A percentile compares a stretch with the other conserved stretches of the same genome.
phyloP scores from a whole-genome alignment of 352 stramenopile genomes.

The Achlya hypogyna region DNA sequence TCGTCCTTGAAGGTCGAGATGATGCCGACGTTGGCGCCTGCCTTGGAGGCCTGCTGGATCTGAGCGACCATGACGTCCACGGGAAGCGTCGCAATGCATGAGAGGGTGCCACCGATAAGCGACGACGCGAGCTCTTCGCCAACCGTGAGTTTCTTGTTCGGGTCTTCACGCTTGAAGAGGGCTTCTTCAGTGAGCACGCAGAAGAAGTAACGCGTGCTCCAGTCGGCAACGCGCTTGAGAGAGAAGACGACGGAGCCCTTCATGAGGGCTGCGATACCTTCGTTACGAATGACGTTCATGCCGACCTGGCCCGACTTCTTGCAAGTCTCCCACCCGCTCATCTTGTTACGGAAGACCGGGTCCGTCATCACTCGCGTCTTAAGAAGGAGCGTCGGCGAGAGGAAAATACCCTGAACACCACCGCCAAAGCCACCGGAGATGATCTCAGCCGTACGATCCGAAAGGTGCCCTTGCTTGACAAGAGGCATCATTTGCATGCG shows the following conservation, averaged over 20 bases:
- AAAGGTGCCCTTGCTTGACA: constrained; percentile 45
- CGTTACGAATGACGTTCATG: constrained; percentile 83
- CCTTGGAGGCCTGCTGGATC: constrained; percentile 88
- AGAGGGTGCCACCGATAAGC: constrained; percentile 73
- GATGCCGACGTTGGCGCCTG: constrained; percentile 67
- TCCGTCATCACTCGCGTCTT: constrained; percentile 95
- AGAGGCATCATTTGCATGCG: constrained; percentile 43
- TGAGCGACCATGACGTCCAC: constrained; percentile 91
- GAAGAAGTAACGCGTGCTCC: constrained; percentile 90
- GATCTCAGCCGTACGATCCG: constrained; percentile 54
- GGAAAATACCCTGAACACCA: constrained; percentile 88
- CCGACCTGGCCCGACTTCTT: constrained; percentile 74
- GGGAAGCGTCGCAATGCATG: constrained; percentile 76
- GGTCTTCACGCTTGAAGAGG: constrained; percentile 61
- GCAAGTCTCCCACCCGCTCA: constrained; percentile 78
- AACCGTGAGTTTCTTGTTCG: constrained; percentile 47
- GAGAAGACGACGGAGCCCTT: constrained; percentile 89
- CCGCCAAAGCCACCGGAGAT: constrained; percentile 83
- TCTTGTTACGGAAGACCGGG: constrained; percentile 85
- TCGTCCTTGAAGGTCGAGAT: constrained; percentile 64
- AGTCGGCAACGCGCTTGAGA: constrained; percentile 88
- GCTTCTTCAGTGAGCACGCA: constrained; percentile 74
- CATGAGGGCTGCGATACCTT: constrained; percentile 83
- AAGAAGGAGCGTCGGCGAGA: constrained; percentile 87
- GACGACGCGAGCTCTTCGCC: constrained; percentile 72